phyloP scores from a whole-genome alignment of 2,329 filamentous ascomycete genomes.

The Fusarium miscanthi region DNA sequence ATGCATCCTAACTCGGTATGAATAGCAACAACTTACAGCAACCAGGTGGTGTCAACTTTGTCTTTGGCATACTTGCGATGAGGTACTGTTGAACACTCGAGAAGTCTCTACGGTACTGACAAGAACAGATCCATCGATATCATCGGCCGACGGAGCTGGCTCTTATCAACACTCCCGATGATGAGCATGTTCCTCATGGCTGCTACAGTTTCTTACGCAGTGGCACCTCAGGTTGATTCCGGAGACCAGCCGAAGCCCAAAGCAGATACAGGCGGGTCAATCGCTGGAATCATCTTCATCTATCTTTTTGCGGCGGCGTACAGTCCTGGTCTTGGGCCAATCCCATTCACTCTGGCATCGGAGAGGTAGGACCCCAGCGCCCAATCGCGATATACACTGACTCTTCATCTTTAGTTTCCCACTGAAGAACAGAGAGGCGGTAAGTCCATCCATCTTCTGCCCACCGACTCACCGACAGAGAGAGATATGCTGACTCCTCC shows the following conservation, averaged over 20 bases:
- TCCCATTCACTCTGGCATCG: constrained; percentile 62
- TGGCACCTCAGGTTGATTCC: constrained; percentile 19
- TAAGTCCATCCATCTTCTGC: constrained; percentile 12
- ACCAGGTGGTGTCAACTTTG: constrained; percentile 52
- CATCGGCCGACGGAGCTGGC: constrained; percentile 56
- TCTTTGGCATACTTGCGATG: constrained; percentile 54
- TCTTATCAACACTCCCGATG: constrained; percentile 55
- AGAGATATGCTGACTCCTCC: constrained; percentile 23
- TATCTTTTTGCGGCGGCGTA: constrained; percentile 54
- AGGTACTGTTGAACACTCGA: background rate
- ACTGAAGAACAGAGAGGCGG: constrained; percentile 59
- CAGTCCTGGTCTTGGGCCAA: constrained; percentile 56
- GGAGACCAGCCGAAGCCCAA: background rate
- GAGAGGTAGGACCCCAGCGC: constrained; percentile 44
- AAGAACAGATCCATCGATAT: constrained; percentile 46
- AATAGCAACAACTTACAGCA: background rate
- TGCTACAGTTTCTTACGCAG: constrained; percentile 18
- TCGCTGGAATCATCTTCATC: constrained; percentile 30
- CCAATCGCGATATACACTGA: accelerated
- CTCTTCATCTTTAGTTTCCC: constrained; percentile 53
- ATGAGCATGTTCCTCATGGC: constrained; percentile 49
- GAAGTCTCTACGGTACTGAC: background rate
- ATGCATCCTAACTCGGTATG: background rate
- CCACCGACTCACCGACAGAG: accelerated
- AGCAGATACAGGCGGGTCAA: background rate